A percentile compares a stretch with the other conserved stretches of the same genome.
Evolutionary conservation across 1,284 basidiomycete genomes (phyloP).

Genomic region (Inonotus hispidus): DNA sequence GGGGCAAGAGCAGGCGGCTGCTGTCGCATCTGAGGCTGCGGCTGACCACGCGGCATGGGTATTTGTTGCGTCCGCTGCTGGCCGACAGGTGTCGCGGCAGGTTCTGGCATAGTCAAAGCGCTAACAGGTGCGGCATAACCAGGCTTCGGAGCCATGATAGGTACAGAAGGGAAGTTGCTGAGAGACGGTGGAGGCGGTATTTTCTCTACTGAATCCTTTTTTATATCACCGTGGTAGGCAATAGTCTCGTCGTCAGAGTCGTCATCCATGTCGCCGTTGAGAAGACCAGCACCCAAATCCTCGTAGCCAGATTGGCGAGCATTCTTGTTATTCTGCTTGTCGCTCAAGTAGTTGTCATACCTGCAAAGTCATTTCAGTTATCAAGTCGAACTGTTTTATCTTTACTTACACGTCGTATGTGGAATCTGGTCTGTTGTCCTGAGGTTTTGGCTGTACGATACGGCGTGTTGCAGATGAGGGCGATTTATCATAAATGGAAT

Average conservation of each 20-base stretch:
- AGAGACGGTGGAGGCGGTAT: slow-evolving; percentile 14
- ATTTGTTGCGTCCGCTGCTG: slow-evolving; percentile 25
- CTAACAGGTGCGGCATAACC: slow-evolving; percentile 67
- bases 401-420: slow-evolving; percentile 62
- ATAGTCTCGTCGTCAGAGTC: slow-evolving; percentile 38
- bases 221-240: slow-evolving; percentile 12
- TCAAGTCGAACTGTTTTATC: background rate
- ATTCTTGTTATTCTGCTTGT: slow-evolving; percentile 31
- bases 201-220: slow-evolving; percentile 28
- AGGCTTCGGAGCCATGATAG: slow-evolving; percentile 62
- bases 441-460: slow-evolving; percentile 31
- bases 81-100: slow-evolving; percentile 34
- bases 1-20: slow-evolving; percentile 24
- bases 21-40: slow-evolving; percentile 20
- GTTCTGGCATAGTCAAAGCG: slow-evolving; percentile 45
- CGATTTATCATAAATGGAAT: slow-evolving; percentile 47
- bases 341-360: slow-evolving; percentile 55
- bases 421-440: slow-evolving; percentile 29
- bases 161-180: slow-evolving; percentile 26
- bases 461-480: slow-evolving; percentile 21
- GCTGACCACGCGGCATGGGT: background rate
- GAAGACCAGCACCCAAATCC: slow-evolving; percentile 46
- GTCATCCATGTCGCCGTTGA: slow-evolving; percentile 39
- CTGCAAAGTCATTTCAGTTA: slow-evolving; percentile 31
- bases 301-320: slow-evolving; percentile 47